Conservation (phyloP, 768 basidiomycete genomes). For the Lactifluus volemus region DNA sequence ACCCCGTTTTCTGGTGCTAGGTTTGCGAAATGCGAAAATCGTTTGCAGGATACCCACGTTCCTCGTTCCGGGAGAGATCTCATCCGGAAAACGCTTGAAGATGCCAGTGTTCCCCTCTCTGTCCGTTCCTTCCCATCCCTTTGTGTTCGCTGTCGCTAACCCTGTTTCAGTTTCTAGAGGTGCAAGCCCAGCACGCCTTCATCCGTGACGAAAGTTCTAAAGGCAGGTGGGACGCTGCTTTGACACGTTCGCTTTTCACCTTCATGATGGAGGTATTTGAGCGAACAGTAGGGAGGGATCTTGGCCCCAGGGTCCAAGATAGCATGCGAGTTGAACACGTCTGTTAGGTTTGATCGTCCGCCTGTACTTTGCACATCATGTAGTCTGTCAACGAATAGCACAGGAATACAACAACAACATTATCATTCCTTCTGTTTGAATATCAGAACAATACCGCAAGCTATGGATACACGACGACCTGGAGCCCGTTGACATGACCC, state of each 20-base stretch:
- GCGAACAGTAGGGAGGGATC: constrained; percentile 74
- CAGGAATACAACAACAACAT: constrained; percentile 24
- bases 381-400: not conserved
- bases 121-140: constrained; percentile 37
- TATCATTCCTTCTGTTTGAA: constrained; percentile 26
- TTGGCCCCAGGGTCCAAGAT: constrained; percentile 54
- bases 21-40: not conserved
- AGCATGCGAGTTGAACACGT: constrained; percentile 64
- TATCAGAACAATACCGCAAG: constrained; percentile 24
- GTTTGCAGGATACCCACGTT: constrained; percentile 78
- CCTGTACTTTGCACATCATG: not conserved
- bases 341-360: constrained; percentile 33
- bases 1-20: not conserved
- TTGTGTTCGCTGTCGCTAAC: not conserved
- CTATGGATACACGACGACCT: constrained; percentile 26
- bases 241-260: constrained; percentile 68
- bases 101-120: constrained; percentile 60
- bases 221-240: constrained; percentile 92
- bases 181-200: constrained; percentile 96
- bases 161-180: constrained; percentile 70
- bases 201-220: constrained; percentile 88
- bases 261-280: constrained; percentile 95
- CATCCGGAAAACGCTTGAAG: constrained; percentile 76
- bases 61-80: constrained; percentile 79
- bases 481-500: constrained; percentile 21